A percentile compares a stretch with the other conserved stretches of the same genome.
Conservation (phyloP, 805 yeast species). For the Teunomyces kruisii region DNA sequence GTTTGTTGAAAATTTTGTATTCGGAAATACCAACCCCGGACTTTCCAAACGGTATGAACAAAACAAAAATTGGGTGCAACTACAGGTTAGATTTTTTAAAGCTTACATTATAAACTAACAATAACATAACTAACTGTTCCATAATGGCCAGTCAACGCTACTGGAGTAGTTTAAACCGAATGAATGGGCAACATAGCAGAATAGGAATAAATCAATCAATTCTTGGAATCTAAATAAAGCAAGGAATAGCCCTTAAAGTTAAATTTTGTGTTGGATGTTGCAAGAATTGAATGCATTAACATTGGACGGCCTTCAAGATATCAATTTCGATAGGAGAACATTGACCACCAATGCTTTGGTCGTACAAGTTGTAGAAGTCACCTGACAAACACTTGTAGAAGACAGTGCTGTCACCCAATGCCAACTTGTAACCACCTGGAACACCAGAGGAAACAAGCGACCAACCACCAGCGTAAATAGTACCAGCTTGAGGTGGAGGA, state of each 20-base stretch:
- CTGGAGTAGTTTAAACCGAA: background rate
- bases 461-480: constrained; percentile 33
- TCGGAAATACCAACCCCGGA: no score
- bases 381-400: constrained; percentile 80
- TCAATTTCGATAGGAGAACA: constrained; percentile 41
- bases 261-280: background rate
- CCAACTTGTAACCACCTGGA: constrained; percentile 54
- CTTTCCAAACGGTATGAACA: no score
- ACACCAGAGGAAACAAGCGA: constrained; percentile 14
- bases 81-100: background rate
- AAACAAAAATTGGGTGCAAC: background rate
- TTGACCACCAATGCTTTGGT: constrained; percentile 57
- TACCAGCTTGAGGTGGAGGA: constrained; percentile 70
- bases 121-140: background rate
- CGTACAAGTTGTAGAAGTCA: constrained; percentile 76
- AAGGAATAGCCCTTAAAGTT: background rate
- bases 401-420: constrained; percentile 57
- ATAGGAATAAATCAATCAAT: background rate
- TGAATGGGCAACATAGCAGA: background rate
- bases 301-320: constrained; percentile 14
- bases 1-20: background rate
- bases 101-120: constrained; percentile 1
- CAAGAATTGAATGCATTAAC: constrained; percentile 6
- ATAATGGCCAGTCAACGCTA: no score
- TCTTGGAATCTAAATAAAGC: constrained; percentile 1